Evolutionary conservation across 2,329 filamentous ascomycete genomes (phyloP).

Genomic region (Colletotrichum lini): DNA sequence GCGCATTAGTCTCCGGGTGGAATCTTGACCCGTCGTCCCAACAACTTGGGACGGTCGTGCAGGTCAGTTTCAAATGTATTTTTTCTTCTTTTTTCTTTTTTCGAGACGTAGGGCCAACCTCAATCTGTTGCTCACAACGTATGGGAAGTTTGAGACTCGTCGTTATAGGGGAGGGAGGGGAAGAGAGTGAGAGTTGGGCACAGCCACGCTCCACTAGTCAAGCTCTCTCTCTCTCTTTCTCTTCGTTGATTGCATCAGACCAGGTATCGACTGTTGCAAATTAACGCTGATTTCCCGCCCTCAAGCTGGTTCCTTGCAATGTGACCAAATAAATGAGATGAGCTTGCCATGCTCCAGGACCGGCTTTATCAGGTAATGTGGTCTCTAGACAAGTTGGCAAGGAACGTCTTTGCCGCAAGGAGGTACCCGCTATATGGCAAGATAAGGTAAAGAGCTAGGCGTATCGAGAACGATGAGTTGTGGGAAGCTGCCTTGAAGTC

Average conservation of each 20-base stretch:
- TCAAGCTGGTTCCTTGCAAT: slow-evolving; percentile 21
- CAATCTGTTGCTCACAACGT: slow-evolving; percentile 16
- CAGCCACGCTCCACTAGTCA: slow-evolving; percentile 23
- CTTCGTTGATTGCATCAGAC: slow-evolving; percentile 4
- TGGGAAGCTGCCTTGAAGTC: slow-evolving; percentile 5
- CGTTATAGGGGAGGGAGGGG: not conserved
- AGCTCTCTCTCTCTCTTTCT: not conserved
- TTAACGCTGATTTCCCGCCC: not conserved
- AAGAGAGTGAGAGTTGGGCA: not conserved
- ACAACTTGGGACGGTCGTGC: slow-evolving; percentile 33
- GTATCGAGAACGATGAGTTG: slow-evolving; percentile 1
- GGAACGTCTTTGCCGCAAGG: slow-evolving; percentile 20
- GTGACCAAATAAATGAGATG: slow-evolving; percentile 30
- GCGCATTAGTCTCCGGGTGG: slow-evolving; percentile 26
- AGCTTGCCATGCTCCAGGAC: slow-evolving; percentile 32
- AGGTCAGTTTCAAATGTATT: slow-evolving; percentile 27
- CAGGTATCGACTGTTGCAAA: slow-evolving; percentile 9
- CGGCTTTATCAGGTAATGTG: slow-evolving; percentile 22
- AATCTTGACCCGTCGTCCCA: slow-evolving; percentile 33
- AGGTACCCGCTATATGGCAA: slow-evolving; percentile 4
- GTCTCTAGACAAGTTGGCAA: slow-evolving; percentile 3
- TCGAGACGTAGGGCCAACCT: slow-evolving; percentile 27
- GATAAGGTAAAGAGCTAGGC: slow-evolving; percentile 22
- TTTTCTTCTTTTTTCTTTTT: not conserved
- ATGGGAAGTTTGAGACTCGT: slow-evolving; percentile 15